Evolutionary conservation across 768 basidiomycete genomes (phyloP).

Genomic region (Brasilioporus rufonigricans): DNA sequence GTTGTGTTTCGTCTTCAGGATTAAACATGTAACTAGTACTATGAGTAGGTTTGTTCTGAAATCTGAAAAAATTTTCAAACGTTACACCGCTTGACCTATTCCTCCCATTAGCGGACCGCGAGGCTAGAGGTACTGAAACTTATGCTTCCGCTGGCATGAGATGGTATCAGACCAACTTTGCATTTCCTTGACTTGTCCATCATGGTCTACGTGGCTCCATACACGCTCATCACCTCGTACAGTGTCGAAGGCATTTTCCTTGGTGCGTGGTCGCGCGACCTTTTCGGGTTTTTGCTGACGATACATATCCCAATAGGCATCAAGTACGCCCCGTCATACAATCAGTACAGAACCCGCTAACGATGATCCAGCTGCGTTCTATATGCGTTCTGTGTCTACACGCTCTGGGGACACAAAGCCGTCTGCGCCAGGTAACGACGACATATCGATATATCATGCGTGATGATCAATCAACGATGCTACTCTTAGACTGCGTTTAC

Average conservation of each 20-base stretch:
- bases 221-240: conserved; percentile 3
- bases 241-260: conserved; percentile 15
- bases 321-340: conserved; percentile 8
- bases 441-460: background rate
- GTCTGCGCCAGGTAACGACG: conserved; percentile 6
- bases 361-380: conserved; percentile 10
- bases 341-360: background rate
- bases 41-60: too few species aligned
- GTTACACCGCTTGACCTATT: too few species aligned
- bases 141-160: background rate
- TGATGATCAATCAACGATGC: background rate
- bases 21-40: too few species aligned
- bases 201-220: conserved; percentile 6
- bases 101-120: too few species aligned
- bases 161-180: background rate
- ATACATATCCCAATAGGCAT: conserved; percentile 6
- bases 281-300: background rate
- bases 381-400: conserved; percentile 14
- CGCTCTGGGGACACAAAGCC: conserved; percentile 11
- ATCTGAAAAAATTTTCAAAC: too few species aligned
- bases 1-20: too few species aligned
- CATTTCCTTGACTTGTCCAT: background rate
- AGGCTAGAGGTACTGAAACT: too few species aligned
- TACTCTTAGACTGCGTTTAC: conserved; percentile 6
- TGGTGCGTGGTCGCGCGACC: conserved; percentile 10